Evolutionary conservation across 2,329 filamentous ascomycete genomes (phyloP).

Genomic region (Aureobasidium sp.): DNA sequence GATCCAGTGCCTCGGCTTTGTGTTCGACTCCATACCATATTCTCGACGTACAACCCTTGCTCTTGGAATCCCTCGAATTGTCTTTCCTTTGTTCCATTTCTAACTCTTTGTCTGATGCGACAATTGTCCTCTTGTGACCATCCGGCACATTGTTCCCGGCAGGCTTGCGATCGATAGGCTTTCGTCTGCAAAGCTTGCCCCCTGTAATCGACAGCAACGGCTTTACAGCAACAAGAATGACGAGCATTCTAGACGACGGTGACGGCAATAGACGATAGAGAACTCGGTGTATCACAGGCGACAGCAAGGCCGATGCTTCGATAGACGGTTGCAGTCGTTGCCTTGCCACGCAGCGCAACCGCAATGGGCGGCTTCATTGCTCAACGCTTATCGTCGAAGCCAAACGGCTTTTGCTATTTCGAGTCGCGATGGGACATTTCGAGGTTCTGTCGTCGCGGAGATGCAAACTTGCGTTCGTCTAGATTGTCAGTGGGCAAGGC

Average conservation of each 20-base stretch:
- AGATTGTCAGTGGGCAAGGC: background rate
- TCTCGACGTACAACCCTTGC: no score
- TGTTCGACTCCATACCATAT: background rate
- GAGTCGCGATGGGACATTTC: background rate
- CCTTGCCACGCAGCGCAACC: background rate
- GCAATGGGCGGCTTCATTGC: background rate
- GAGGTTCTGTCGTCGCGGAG: background rate
- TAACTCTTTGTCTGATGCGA: background rate
- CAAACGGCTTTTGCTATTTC: background rate
- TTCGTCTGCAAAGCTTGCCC: background rate
- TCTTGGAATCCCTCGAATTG: no score
- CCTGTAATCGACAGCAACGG: background rate
- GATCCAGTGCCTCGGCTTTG: background rate
- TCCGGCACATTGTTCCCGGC: background rate
- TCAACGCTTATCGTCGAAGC: background rate
- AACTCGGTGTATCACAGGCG: background rate
- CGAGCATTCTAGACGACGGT: background rate
- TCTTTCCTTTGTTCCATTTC: background rate
- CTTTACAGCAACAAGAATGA: constrained; percentile 4
- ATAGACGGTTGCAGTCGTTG: background rate
- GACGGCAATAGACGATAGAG: background rate
- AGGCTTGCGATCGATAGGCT: background rate
- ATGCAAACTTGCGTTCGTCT: constrained; percentile 6
- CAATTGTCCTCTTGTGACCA: background rate
- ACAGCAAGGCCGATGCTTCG: background rate